A percentile compares a stretch with the other conserved stretches of the same genome.
Evolutionary conservation across 345 rosid species (phyloP).

Genomic region (Eucalyptus lansdowneana): DNA sequence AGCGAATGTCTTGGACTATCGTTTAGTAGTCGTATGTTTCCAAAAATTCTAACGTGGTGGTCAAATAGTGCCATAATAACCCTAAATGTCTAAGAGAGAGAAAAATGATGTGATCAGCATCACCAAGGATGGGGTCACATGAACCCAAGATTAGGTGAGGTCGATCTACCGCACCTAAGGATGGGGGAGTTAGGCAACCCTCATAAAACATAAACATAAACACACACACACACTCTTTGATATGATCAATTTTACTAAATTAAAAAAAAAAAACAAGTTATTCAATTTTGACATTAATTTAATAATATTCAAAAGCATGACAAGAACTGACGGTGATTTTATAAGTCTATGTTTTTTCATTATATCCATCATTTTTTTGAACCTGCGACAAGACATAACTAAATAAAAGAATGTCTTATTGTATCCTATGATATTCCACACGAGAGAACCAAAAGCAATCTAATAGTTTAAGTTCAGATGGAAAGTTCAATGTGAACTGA

Average conservation of each 20-base stretch:
- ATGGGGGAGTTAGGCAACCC: background rate
- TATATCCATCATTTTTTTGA: background rate
- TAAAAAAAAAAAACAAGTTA: background rate
- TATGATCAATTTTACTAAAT: background rate
- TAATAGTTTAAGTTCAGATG: background rate
- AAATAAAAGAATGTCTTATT: background rate
- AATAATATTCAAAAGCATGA: background rate
- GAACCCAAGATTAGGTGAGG: background rate
- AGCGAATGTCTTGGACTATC: background rate
- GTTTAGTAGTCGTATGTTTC: background rate
- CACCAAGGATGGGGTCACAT: background rate
- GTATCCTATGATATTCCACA: background rate
- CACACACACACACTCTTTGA: background rate
- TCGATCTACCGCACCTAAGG: background rate
- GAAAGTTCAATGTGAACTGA: background rate
- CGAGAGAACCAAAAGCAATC: background rate
- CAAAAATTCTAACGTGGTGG: background rate
- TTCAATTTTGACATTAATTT: background rate
- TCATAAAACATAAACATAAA: background rate
- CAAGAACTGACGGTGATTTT: background rate
- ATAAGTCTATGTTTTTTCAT: background rate
- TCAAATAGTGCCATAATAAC: background rate
- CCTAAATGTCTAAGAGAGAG: background rate
- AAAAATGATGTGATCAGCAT: background rate
- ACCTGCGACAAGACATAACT: fast-evolving